Conservation (phyloP, 306 rosid genomes). For the Rosa persica region DNA sequence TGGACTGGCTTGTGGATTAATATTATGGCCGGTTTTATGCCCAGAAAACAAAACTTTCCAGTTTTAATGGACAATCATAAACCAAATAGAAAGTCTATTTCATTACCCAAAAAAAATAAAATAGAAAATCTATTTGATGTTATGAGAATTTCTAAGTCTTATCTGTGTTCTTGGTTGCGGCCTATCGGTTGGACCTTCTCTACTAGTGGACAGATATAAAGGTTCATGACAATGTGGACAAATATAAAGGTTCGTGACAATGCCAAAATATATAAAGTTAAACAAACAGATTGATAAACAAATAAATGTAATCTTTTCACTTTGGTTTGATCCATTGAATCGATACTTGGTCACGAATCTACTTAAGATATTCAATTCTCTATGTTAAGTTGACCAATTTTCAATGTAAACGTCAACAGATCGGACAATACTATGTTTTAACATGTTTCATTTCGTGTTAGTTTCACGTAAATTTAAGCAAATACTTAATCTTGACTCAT, state of each 20-base stretch:
- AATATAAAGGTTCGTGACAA: neutral
- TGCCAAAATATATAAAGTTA: neutral
- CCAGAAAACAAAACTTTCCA: neutral
- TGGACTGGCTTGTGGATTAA: constrained; percentile 12
- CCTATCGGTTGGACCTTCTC: constrained; percentile 1
- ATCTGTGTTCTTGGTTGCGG: neutral
- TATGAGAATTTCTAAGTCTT: neutral
- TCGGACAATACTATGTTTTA: neutral
- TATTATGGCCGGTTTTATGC: neutral
- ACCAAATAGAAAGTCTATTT: neutral
- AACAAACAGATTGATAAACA: neutral
- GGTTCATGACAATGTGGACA: neutral
- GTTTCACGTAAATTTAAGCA: neutral
- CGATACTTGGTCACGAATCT: neutral
- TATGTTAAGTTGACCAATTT: neutral
- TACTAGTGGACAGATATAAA: neutral
- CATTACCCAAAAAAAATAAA: too few species aligned
- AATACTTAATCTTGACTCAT: too few species aligned
- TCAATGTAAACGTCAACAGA: neutral
- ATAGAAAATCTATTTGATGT: neutral
- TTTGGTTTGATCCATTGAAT: constrained; percentile 2
- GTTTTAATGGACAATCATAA: neutral
- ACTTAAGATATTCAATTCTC: neutral
- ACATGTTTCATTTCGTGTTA: neutral
- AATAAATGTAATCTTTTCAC: neutral